These are phyloP conservation scores for Coleophoma crateriformis DNA, from an alignment of 2,329 filamentous ascomycete genomes.

Conservation along the genomic window DNA sequence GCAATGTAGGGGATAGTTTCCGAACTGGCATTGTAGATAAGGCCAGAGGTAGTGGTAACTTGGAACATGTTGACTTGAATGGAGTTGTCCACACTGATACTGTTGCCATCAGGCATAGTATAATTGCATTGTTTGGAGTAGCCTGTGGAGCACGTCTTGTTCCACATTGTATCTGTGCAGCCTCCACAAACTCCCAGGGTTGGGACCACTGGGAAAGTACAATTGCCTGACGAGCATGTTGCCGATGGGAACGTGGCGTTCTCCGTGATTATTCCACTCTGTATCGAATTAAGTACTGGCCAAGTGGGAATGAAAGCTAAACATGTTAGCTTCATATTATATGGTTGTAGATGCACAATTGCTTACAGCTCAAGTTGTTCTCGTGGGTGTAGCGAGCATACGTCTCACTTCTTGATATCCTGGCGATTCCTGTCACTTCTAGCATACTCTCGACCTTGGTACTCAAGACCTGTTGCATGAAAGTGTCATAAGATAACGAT, in stretches of 20 bases:
- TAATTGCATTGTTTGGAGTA: neutral
- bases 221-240: neutral
- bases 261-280: neutral
- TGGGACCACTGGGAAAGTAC: neutral
- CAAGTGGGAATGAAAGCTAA: no score
- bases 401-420: neutral
- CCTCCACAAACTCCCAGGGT: neutral
- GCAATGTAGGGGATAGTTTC: neutral
- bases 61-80: neutral
- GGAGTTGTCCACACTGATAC: neutral
- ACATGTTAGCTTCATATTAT: no score
- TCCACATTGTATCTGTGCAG: neutral
- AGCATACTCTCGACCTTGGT: neutral
- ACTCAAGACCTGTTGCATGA: neutral
- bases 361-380: neutral
- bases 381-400: neutral
- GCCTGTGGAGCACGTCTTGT: neutral
- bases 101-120: neutral
- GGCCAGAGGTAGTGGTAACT: neutral
- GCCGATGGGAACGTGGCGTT: neutral
- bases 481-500: neutral
- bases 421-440: neutral
- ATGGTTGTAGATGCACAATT: neutral
- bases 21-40: neutral
- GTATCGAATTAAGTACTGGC: neutral